These are phyloP conservation scores for Ottelia alismoides DNA, from an alignment of 106 monocot genomes.

Conservation along the genomic window DNA sequence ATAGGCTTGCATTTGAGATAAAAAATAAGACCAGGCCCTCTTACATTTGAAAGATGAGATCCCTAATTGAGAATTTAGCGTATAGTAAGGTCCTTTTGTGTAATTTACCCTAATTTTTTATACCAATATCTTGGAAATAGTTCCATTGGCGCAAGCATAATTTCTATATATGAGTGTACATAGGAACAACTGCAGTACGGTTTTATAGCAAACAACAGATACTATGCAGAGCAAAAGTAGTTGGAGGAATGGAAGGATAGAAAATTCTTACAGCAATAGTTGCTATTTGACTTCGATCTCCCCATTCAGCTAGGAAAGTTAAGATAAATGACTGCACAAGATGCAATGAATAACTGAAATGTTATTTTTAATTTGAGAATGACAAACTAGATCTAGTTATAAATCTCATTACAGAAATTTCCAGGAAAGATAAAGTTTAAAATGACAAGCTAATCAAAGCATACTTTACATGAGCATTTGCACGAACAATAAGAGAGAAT, in stretches of 20 bases:
- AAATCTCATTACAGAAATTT: neutral
- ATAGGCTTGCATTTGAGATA: too few species aligned
- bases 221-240: neutral
- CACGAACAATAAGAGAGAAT: neutral
- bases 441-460: neutral
- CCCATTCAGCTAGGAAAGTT: slow-evolving; percentile 96
- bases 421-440: neutral
- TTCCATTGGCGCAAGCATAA: too few species aligned
- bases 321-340: slow-evolving; percentile 89
- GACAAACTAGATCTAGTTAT: neutral
- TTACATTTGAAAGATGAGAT: too few species aligned
- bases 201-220: too few species aligned
- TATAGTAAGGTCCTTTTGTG: too few species aligned
- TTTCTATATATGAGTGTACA: too few species aligned
- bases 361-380: too few species aligned
- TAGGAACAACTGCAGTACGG: too few species aligned
- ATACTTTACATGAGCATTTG: neutral
- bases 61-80: too few species aligned
- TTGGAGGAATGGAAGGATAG: neutral
- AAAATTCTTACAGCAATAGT: slow-evolving; percentile 71
- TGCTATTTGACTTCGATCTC: slow-evolving; percentile 94
- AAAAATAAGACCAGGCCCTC: too few species aligned
- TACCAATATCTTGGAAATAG: too few species aligned
- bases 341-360: neutral
- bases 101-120: too few species aligned